Conservation (phyloP, 768 basidiomycete genomes). For the Termitomyces heimii region DNA sequence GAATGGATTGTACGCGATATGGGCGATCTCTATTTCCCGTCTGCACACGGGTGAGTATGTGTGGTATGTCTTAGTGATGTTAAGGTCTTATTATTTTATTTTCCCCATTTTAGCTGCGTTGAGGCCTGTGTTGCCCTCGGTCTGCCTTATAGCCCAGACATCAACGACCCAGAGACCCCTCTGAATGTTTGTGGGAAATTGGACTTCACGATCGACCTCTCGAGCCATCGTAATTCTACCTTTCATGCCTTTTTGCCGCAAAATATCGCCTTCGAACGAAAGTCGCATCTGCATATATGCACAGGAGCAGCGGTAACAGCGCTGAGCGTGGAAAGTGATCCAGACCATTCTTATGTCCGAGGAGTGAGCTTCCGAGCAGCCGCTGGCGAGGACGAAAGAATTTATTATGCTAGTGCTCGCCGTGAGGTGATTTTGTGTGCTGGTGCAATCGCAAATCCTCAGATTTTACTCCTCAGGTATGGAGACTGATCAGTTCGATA, state of each 20-base stretch:
- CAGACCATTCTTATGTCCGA: not conserved
- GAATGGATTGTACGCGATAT: constrained; percentile 7
- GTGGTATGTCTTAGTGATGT: not conserved
- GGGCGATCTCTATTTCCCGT: not conserved
- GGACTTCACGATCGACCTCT: constrained; percentile 15
- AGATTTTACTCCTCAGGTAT: constrained; percentile 32
- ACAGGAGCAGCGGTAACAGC: constrained; percentile 14
- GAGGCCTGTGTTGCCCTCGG: constrained; percentile 12
- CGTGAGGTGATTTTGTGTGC: constrained; percentile 26
- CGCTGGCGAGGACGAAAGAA: not conserved
- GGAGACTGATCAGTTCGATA: not conserved
- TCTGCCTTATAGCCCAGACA: constrained; percentile 12
- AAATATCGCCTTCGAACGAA: constrained; percentile 7
- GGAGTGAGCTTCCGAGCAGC: constrained; percentile 2
- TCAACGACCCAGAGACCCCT: constrained; percentile 17
- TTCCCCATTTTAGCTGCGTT: not conserved
- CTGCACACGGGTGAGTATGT: not conserved
- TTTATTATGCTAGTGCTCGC: constrained; percentile 2
- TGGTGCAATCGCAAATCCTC: constrained; percentile 35
- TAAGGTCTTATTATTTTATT: too few relatives aligned
- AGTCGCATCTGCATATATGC: constrained; percentile 16
- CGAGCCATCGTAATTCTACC: constrained; percentile 16
- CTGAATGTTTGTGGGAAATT: constrained; percentile 13
- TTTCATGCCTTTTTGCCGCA: constrained; percentile 18
- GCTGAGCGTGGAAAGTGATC: constrained; percentile 6